phyloP scores from a whole-genome alignment of 148 eudicot species.

The Vaccinium macrocarpon region DNA sequence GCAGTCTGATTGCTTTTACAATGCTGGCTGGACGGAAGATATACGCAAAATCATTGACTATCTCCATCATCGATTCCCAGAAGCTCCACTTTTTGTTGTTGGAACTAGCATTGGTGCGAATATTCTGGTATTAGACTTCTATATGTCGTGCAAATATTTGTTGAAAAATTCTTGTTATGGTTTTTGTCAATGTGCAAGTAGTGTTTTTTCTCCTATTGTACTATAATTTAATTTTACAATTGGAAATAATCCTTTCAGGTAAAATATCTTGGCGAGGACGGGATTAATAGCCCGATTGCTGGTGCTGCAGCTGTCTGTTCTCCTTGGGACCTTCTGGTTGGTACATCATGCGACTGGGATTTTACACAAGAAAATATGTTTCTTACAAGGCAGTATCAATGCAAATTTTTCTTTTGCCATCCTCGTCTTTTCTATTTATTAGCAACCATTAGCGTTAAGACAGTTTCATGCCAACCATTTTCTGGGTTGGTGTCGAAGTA shows the following conservation, averaged over 20 bases:
- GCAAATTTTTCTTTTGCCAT: not conserved
- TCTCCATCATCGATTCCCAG: constrained; percentile 57
- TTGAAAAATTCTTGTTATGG: not conserved
- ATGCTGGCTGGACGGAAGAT: constrained; percentile 90
- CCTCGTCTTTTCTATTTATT: not conserved
- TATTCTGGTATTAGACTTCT: constrained; percentile 52
- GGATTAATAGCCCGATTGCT: constrained; percentile 57
- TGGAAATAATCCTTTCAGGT: constrained; percentile 44
- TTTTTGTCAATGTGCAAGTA: not conserved
- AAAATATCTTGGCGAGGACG: constrained; percentile 90
- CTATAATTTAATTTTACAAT: not conserved
- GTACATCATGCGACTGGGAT: constrained; percentile 19
- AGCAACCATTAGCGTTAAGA: not conserved
- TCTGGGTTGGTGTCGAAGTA: not conserved
- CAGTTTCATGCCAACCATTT: not conserved
- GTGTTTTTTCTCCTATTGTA: not conserved
- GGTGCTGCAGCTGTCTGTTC: constrained; percentile 90
- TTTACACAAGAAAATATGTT: not conserved
- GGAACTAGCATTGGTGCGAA: constrained; percentile 98
- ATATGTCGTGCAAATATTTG: not conserved
- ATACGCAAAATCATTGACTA: constrained; percentile 56
- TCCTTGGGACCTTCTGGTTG: constrained; percentile 94
- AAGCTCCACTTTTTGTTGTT: constrained; percentile 70
- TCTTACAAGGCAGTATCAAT: not conserved
- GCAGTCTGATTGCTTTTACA: constrained; percentile 89